Base-by-base conservation (phyloP, 2,329 filamentous ascomycete genomes). In the Exophiala spinifera region DNA sequence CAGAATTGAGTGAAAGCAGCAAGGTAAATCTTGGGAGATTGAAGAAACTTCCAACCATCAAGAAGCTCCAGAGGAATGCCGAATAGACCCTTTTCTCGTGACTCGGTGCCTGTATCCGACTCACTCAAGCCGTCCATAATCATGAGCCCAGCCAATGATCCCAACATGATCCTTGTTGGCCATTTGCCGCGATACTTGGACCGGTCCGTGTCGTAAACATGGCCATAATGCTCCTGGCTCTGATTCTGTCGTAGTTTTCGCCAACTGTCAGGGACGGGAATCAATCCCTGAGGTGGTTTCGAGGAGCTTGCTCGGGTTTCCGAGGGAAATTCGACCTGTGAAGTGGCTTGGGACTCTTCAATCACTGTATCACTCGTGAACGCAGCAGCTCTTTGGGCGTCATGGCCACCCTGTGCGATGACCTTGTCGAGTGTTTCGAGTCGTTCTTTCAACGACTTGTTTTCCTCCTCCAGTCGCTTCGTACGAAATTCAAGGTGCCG, bases 401-500 rank as follows among this genome's bases (percentile, higher is more conserved):
- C 56, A 39, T 61, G 60, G 10, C 61, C 61, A 34, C 59, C 61
- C 31, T 79, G 76, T 60, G 75, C 81, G 34, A 84, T 77, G 21
- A 76, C 73, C 53, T 82, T 90, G 39, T 91, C 88, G 14, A 95
- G 79, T 67, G 94, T 92, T 67, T 86, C 83, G 34, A 96, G 82
- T 25, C 89, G 83, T 43, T 84, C 83, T 69, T 92, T 91, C 74
- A 96, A 82, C 13, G 82, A 82, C 25, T 75, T 79, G 66, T 96
- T 91, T 68, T 97, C 91, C 43, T 95, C 89, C 49, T 85, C 76
- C 8, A 96, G 76, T 4, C 88, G 84, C 61, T 85, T 88, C 65
- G 95, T 95, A 11, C 91, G 85, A 74, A 95, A 95, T 71, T 97
- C 92, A 1, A 97, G 76, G 72, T 97, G 91, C 34, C 86, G 83